These are phyloP conservation scores for Lophium mytilinum DNA, from an alignment of 495 filamentous ascomycete genomes.

Conservation along the genomic window DNA sequence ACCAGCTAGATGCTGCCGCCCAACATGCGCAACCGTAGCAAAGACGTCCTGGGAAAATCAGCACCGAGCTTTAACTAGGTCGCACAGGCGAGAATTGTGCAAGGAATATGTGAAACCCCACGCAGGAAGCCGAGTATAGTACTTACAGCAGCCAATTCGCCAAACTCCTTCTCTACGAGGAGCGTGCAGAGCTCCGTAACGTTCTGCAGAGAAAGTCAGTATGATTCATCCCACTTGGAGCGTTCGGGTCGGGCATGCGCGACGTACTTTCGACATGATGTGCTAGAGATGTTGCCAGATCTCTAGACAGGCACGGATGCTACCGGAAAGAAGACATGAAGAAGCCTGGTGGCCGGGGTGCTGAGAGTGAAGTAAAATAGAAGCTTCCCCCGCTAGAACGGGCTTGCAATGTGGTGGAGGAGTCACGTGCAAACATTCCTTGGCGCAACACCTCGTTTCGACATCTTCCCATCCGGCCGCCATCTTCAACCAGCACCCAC, in stretches of 20 bases:
- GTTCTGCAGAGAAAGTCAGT: conserved; percentile 20
- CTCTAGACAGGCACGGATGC: conserved; percentile 5
- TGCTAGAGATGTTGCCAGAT: conserved; percentile 4
- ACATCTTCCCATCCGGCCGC: not conserved
- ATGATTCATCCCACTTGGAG: conserved; percentile 4
- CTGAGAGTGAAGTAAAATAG: no score
- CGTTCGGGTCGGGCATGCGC: no score
- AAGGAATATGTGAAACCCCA: not conserved
- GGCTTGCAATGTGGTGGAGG: not conserved
- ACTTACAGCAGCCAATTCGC: conserved; percentile 83
- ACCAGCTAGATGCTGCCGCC: conserved; percentile 61
- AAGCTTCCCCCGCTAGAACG: no score
- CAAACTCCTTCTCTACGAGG: conserved; percentile 80
- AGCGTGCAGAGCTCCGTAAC: conserved; percentile 74
- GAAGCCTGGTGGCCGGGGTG: not conserved
- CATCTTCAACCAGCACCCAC: conserved; percentile 1
- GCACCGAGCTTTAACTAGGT: not conserved
- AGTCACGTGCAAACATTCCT: no score
- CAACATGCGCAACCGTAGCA: conserved; percentile 63
- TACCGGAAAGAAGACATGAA: not conserved
- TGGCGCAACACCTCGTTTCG: not conserved
- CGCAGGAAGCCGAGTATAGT: not conserved
- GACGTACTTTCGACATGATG: conserved; percentile 48
- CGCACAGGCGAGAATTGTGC: not conserved
- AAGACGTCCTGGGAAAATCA: conserved; percentile 47